Evolutionary conservation across 257 asterid species (phyloP).

Genomic region (Solanum lignicaule): DNA sequence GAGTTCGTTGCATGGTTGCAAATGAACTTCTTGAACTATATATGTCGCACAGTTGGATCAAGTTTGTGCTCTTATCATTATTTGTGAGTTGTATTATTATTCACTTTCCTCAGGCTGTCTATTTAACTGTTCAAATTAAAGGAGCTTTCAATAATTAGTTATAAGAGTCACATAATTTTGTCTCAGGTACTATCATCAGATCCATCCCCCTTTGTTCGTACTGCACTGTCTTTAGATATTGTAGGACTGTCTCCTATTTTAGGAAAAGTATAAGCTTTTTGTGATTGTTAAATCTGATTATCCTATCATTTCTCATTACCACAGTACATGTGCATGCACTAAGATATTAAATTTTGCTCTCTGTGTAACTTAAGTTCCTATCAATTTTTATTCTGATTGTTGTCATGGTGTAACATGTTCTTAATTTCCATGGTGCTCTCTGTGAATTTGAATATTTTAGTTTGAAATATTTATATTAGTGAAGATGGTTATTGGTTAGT

Average conservation of each 20-base stretch:
- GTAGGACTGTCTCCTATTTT: conserved; percentile 32
- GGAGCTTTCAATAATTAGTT: neutral
- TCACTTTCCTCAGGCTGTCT: neutral
- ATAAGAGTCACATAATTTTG: neutral
- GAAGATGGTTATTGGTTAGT: neutral
- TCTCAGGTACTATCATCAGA: conserved; percentile 19
- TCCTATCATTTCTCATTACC: neutral
- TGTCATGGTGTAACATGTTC: neutral
- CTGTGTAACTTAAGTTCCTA: neutral
- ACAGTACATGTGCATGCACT: neutral
- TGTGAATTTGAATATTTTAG: too few species aligned
- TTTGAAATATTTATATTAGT: too few species aligned
- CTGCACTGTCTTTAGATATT: conserved; percentile 29
- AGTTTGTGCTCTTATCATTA: too few species aligned
- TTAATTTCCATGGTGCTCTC: too few species aligned
- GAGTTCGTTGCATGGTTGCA: conserved; percentile 29
- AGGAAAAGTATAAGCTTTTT: conserved; percentile 15
- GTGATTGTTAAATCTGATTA: neutral
- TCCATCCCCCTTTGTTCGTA: conserved; percentile 21
- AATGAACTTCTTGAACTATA: conserved; percentile 20
- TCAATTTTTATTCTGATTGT: neutral
- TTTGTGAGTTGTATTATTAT: neutral
- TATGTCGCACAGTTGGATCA: conserved; percentile 30
- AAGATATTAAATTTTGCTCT: neutral
- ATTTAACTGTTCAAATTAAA: neutral